Evolutionary conservation across 306 rosid genomes (phyloP).

Genomic region (Glycine latifolia): DNA sequence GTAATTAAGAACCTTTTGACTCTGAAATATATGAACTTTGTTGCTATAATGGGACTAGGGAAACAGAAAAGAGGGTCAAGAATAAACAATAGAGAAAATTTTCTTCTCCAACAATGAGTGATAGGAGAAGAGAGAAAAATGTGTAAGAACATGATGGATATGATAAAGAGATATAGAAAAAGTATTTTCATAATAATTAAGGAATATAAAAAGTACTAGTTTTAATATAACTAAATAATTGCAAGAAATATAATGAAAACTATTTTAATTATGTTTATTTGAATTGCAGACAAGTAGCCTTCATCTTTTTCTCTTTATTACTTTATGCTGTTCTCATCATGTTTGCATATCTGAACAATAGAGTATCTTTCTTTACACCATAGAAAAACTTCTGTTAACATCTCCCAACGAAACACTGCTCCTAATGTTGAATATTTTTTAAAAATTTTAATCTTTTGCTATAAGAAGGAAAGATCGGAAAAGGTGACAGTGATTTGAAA

Average conservation of each 20-base stretch:
- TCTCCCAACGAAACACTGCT: background rate
- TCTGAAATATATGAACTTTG: slow-evolving; percentile 55
- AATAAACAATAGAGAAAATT: slow-evolving; percentile 19
- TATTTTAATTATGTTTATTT: slow-evolving; percentile 48
- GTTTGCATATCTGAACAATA: slow-evolving; percentile 49
- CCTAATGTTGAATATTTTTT: background rate
- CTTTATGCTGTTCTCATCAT: slow-evolving; percentile 47
- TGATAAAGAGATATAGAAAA: background rate
- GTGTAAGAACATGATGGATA: background rate
- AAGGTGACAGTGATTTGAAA: background rate
- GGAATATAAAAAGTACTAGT: background rate
- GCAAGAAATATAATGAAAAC: slow-evolving; percentile 28
- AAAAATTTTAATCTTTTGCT: background rate
- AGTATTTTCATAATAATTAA: background rate
- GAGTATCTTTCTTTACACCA: slow-evolving; percentile 45
- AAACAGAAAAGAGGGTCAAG: slow-evolving; percentile 45
- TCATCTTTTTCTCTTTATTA: slow-evolving; percentile 54
- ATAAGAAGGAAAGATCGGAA: background rate
- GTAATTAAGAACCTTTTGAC: slow-evolving; percentile 70
- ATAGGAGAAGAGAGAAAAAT: background rate
- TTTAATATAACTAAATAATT: background rate
- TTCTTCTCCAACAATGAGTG: background rate
- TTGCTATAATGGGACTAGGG: slow-evolving; percentile 42
- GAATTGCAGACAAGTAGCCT: slow-evolving; percentile 60
- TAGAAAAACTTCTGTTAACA: slow-evolving; percentile 8